Percentiles rank a stretch among this genome's conserved stretches.
Conservation (phyloP, 208 protist genomes). For the Crithidia sp. region DNA sequence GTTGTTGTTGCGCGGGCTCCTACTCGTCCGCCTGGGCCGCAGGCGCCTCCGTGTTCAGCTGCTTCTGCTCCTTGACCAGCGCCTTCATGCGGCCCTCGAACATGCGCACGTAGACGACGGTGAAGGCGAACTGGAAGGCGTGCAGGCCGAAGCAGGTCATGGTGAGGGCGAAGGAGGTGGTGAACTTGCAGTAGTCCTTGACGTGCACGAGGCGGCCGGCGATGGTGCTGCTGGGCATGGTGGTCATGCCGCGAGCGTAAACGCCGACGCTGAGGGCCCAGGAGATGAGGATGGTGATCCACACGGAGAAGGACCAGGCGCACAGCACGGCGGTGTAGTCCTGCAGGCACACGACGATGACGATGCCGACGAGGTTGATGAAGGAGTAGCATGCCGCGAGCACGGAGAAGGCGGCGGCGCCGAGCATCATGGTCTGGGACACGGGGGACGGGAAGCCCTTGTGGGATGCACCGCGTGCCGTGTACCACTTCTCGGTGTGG, state of each 20-base stretch:
- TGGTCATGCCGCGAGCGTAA: constrained; percentile 21
- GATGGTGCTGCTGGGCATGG: constrained; percentile 26
- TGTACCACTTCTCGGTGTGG: constrained; percentile 23
- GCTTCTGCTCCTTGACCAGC: constrained; percentile 36
- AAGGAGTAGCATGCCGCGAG: constrained; percentile 30
- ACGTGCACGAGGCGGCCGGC: constrained; percentile 15
- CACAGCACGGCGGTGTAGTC: constrained; percentile 31
- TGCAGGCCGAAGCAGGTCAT: constrained; percentile 30
- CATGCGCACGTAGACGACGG: constrained; percentile 24
- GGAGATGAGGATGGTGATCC: constrained; percentile 36
- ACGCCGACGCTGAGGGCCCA: constrained; percentile 32
- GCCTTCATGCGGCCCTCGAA: constrained; percentile 29
- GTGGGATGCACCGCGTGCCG: background rate
- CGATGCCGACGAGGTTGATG: constrained; percentile 26
- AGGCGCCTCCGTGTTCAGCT: constrained; percentile 2
- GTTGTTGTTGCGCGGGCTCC: background rate
- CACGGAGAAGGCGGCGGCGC: constrained; percentile 22
- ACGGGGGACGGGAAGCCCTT: constrained; percentile 23
- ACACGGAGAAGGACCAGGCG: constrained; percentile 37
- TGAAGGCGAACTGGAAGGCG: constrained; percentile 34
- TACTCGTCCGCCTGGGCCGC: constrained; percentile 9
- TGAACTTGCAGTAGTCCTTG: constrained; percentile 35
- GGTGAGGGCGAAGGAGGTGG: constrained; percentile 24
- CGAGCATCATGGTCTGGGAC: constrained; percentile 28
- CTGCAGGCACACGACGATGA: constrained; percentile 25